Conservation (phyloP, 2,329 filamentous ascomycete species). For the Fusarium burgessii region DNA sequence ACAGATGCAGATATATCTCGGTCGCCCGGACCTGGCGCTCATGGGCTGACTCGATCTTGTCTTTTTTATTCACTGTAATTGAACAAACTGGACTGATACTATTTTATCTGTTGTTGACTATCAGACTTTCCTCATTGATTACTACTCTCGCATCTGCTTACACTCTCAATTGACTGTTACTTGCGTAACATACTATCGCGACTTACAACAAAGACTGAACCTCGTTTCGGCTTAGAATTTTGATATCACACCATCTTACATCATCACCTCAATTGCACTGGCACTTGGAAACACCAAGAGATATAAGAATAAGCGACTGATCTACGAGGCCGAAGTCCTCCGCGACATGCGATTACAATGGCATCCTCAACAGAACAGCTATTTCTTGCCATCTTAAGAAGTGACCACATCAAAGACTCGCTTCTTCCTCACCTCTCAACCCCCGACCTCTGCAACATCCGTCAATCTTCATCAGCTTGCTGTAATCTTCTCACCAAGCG, state of each 20-base stretch:
- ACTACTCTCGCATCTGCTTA: conserved; percentile 5
- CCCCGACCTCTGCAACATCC: conserved; percentile 68
- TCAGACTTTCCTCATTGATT: conserved; percentile 2
- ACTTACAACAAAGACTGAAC: conserved; percentile 16
- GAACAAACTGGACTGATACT: conserved; percentile 6
- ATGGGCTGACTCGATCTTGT: conserved; percentile 20
- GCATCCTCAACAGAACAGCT: conserved; percentile 58
- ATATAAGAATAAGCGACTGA: conserved; percentile 9
- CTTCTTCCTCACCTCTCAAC: conserved; percentile 64
- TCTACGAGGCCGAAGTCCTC: conserved; percentile 8
- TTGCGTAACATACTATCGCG: background rate
- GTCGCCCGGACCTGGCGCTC: conserved; percentile 33
- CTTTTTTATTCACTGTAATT: conserved; percentile 22
- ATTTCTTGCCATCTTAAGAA: conserved; percentile 69
- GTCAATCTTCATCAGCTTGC: conserved; percentile 76
- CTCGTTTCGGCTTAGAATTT: background rate
- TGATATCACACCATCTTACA: conserved; percentile 33
- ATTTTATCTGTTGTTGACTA: conserved; percentile 12
- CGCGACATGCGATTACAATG: conserved; percentile 66
- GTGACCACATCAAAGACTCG: conserved; percentile 61
- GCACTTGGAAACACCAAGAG: conserved; percentile 6
- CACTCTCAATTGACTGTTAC: conserved; percentile 24
- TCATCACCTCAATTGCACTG: conserved; percentile 13
- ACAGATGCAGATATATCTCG: conserved; percentile 49
- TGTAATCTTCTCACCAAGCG: conserved; percentile 76